Evolutionary conservation across 129 eudicot genomes (phyloP), one percentile per base, ranked within the genome.

Genomic region (Saussurea involucrata): DNA sequence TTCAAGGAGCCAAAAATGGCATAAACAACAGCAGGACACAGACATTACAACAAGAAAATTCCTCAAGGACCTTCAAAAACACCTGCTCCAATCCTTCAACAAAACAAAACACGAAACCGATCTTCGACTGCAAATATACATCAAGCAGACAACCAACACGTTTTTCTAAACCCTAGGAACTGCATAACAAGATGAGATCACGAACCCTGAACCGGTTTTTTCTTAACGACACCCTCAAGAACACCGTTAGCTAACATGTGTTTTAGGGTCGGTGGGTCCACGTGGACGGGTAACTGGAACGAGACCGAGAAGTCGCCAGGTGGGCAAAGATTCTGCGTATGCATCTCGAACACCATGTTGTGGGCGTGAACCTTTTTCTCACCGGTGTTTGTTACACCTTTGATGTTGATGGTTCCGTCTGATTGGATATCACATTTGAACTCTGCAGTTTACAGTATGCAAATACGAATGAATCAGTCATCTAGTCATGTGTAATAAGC

Each of bases 311-410:
- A 92, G 46, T 85, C 86, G 0, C 95, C 97, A 1, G 95, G 85
- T 17, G 92, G 89, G 55, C 97, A 85, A 24, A 89, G 85, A 65
- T 87, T 89, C 37, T 78, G 90, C 17, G 97, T 81, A 58, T 66
- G 95, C 97, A 92, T 92, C 72, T 83, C 85, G 46, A 92, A 92
- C 8, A 75, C 85, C 90, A 89, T 86, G 33, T 78, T 70, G 68
- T 87, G 83, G 76, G 61, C 82, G 18, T 57, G n/a, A 36, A 92
- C 84, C 63, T 68, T 87, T 67, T 74, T 79, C 83, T 85, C 84
- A 12, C 95, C 92, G 0, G 90, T 87, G 1, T 78, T 21, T 57
- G 92, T 85, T 20, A 71, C 75, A 17, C 97, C 97, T 42, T 77
- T 46, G 44, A 91, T 83, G 34, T 76, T 24, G 22, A 87, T 66